phyloP scores from a whole-genome alignment of 192 early-diverging fungal species.

The Radiomyces spectabilis region DNA sequence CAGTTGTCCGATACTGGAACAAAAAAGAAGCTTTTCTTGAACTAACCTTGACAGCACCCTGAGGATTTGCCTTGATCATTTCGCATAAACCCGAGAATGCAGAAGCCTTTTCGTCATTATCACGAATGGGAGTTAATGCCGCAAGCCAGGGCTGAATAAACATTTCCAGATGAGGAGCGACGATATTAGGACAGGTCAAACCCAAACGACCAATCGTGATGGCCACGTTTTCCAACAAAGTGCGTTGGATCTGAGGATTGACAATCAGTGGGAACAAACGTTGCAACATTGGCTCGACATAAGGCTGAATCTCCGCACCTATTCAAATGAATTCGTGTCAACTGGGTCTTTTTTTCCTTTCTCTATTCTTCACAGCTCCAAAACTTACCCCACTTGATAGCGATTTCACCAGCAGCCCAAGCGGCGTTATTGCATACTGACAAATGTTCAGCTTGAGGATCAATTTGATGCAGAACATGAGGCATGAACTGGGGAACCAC shows the following conservation, averaged over 20 bases:
- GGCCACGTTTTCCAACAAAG: constrained; percentile 91
- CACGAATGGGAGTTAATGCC: constrained; percentile 72
- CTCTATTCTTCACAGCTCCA: too few species aligned
- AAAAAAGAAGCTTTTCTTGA: neutral
- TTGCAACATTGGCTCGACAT: constrained; percentile 71
- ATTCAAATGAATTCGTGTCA: neutral
- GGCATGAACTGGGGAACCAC: constrained; percentile 75
- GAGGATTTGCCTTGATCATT: constrained; percentile 87
- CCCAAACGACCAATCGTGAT: constrained; percentile 97
- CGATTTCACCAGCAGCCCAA: constrained; percentile 97
- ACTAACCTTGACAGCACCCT: constrained; percentile 44
- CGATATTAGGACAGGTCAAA: constrained; percentile 69
- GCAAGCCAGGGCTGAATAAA: constrained; percentile 85
- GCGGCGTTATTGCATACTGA: constrained; percentile 97
- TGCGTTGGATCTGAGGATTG: constrained; percentile 54
- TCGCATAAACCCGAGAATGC: constrained; percentile 94
- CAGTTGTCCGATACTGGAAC: neutral
- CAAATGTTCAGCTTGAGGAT: constrained; percentile 64
- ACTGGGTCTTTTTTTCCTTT: neutral
- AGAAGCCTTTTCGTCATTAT: constrained; percentile 94
- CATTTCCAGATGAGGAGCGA: constrained; percentile 78
- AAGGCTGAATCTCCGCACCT: constrained; percentile 74
- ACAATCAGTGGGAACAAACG: constrained; percentile 80
- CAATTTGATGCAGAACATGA: constrained; percentile 65
- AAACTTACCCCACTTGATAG: constrained; percentile 62